A percentile compares a stretch with the other conserved stretches of the same genome.
phyloP scores from a whole-genome alignment of 2,329 filamentous ascomycete genomes.

The Colletotrichum sp. region DNA sequence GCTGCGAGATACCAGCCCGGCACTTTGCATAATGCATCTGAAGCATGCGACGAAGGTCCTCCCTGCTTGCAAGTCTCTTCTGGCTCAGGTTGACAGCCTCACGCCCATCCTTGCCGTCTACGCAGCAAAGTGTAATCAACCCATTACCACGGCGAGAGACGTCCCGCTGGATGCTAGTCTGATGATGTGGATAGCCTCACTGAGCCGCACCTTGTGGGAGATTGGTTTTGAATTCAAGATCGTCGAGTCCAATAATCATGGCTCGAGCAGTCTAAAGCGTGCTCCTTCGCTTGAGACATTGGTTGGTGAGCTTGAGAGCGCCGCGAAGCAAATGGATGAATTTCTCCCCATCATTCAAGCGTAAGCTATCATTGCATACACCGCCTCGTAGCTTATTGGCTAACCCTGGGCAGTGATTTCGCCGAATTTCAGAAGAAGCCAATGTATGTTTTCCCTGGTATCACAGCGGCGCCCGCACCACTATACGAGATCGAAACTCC shows the following conservation, averaged over 20 bases:
- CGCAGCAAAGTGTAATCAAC: constrained; percentile 15
- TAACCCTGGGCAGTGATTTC: constrained; percentile 16
- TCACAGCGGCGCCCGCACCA: background rate
- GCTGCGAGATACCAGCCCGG: background rate
- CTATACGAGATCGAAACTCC: background rate
- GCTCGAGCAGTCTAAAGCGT: background rate
- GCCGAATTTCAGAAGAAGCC: constrained; percentile 21
- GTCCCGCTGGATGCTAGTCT: constrained; percentile 27
- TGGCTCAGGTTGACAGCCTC: constrained; percentile 20
- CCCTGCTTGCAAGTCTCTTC: constrained; percentile 9
- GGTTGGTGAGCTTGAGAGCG: background rate
- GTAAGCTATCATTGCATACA: constrained; percentile 9
- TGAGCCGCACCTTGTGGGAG: constrained; percentile 21
- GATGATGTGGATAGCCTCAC: constrained; percentile 22
- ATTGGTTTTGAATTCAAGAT: background rate
- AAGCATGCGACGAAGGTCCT: background rate
- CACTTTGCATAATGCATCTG: background rate
- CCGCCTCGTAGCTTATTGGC: too few relatives aligned
- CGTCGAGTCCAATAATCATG: background rate
- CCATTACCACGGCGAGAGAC: background rate
- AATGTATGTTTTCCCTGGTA: background rate
- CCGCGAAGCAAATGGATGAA: constrained; percentile 21
- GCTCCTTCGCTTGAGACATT: background rate
- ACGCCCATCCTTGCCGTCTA: constrained; percentile 25
- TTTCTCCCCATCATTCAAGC: constrained; percentile 24